Percentiles rank a stretch among this genome's conserved stretches.
phyloP scores from a whole-genome alignment of 768 basidiomycete species.

The Kwoniella heveanensis region DNA sequence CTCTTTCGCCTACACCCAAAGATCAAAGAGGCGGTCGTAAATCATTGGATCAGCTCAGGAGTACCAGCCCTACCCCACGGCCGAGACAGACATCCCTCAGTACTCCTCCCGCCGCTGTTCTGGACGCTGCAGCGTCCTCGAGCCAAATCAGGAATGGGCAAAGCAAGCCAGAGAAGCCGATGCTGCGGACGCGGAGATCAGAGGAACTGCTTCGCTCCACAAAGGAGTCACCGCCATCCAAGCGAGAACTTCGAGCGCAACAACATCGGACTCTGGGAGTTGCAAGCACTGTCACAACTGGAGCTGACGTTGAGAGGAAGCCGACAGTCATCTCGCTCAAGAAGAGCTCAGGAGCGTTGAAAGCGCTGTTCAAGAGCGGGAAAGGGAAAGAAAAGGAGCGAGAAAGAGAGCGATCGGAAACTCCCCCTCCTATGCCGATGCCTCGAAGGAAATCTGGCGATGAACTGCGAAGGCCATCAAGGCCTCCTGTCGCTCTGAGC shows the following conservation, averaged over 20 bases:
- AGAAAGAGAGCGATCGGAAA: constrained; percentile 8
- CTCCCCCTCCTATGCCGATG: constrained; percentile 21
- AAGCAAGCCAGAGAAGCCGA: constrained; percentile 19
- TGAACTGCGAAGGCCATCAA: constrained; percentile 11
- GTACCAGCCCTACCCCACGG: constrained; percentile 25
- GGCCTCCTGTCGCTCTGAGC: background rate
- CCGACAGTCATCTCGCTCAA: constrained; percentile 43
- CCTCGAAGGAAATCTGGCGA: constrained; percentile 11
- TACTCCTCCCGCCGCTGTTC: constrained; percentile 30
- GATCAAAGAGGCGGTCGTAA: constrained; percentile 11
- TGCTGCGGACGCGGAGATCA: constrained; percentile 30
- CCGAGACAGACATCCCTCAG: constrained; percentile 30
- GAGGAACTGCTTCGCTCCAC: constrained; percentile 36
- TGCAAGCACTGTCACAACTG: constrained; percentile 14
- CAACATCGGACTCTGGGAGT: constrained; percentile 35
- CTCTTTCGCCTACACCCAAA: constrained; percentile 23
- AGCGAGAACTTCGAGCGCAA: constrained; percentile 35
- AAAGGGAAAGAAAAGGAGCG: constrained; percentile 49
- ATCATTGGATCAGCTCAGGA: constrained; percentile 42
- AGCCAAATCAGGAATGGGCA: background rate
- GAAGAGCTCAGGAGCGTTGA: constrained; percentile 51
- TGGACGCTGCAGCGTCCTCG: constrained; percentile 14
- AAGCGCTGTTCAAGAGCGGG: constrained; percentile 47
- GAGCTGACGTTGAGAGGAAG: constrained; percentile 32
- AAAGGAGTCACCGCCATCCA: constrained; percentile 12